Conservation (phyloP, 2,329 filamentous ascomycete species). For the Aspergillus felis region DNA sequence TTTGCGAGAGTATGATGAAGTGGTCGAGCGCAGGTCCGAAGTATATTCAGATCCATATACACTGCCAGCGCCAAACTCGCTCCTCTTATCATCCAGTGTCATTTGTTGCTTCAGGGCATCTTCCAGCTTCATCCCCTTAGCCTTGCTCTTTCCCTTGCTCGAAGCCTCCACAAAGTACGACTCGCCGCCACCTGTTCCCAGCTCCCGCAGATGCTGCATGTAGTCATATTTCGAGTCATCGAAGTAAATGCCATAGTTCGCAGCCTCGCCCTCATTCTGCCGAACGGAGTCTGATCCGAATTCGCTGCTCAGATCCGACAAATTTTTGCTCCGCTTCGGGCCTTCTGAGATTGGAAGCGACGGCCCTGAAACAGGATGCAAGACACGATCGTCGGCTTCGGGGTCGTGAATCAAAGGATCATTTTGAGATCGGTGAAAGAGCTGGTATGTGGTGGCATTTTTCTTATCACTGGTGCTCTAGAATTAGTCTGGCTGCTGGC, state of each 20-base stretch:
- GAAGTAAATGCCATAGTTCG: constrained; percentile 87
- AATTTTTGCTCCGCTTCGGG: constrained; percentile 52
- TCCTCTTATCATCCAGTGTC: constrained; percentile 41
- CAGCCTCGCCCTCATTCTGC: constrained; percentile 92
- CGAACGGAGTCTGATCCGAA: constrained; percentile 68
- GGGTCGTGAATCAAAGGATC: constrained; percentile 95
- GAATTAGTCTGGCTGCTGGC: not conserved
- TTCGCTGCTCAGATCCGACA: constrained; percentile 71
- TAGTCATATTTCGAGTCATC: constrained; percentile 97
- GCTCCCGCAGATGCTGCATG: constrained; percentile 95
- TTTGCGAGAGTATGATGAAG: constrained; percentile 73
- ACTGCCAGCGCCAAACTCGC: constrained; percentile 24
- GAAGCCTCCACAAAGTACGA: constrained; percentile 75
- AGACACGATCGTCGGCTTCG: constrained; percentile 81
- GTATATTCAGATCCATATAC: constrained; percentile 43
- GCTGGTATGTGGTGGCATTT: constrained; percentile 83
- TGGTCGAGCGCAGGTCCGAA: constrained; percentile 31
- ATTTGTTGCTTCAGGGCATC: constrained; percentile 66
- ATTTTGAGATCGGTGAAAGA: constrained; percentile 95
- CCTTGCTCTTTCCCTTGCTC: constrained; percentile 65
- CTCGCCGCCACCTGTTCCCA: constrained; percentile 66
- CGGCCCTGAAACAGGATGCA: constrained; percentile 61
- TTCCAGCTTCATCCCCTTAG: constrained; percentile 72
- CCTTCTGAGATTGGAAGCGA: constrained; percentile 23
- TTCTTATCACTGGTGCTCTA: constrained; percentile 69